phyloP scores from a whole-genome alignment of 495 filamentous ascomycete genomes.

The Aspergillus cavernicola region DNA sequence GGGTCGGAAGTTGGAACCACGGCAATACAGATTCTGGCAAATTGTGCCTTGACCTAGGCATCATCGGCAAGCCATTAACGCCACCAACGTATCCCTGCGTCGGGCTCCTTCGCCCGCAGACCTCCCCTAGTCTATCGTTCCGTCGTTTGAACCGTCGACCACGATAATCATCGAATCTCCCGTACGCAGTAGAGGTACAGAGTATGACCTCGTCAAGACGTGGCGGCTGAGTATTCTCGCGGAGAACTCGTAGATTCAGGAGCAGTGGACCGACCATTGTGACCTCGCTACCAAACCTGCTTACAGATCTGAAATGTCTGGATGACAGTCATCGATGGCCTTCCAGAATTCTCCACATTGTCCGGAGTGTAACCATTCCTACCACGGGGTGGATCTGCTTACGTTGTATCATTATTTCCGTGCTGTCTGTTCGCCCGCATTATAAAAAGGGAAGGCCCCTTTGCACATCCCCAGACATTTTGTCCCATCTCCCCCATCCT shows the following conservation, averaged over 20 bases:
- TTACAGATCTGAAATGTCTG: not conserved
- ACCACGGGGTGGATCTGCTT: slow-evolving; percentile 4
- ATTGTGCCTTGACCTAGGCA: too few species aligned
- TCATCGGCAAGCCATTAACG: too few species aligned
- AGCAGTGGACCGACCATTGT: not conserved
- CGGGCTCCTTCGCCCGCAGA: not conserved
- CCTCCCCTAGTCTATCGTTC: too few species aligned
- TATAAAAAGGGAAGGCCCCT: slow-evolving; percentile 6
- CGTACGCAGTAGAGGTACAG: too few species aligned
- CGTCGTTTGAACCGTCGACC: too few species aligned
- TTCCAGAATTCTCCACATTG: slow-evolving; percentile 9
- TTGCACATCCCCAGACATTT: slow-evolving; percentile 9
- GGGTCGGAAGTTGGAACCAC: not conserved
- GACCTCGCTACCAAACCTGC: slow-evolving; percentile 1
- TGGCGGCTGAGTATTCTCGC: not conserved
- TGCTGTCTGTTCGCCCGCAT: not conserved
- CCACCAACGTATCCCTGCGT: not conserved
- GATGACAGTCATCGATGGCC: slow-evolving; percentile 4
- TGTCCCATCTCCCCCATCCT: not conserved
- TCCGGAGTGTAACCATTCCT: not conserved
- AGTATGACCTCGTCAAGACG: too few species aligned
- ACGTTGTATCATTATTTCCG: slow-evolving; percentile 1
- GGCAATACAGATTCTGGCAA: not conserved
- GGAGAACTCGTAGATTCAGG: not conserved
- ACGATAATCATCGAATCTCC: too few species aligned